Conservation (phyloP, 2,329 filamentous ascomycete genomes). For the Aspergillus sergii region DNA sequence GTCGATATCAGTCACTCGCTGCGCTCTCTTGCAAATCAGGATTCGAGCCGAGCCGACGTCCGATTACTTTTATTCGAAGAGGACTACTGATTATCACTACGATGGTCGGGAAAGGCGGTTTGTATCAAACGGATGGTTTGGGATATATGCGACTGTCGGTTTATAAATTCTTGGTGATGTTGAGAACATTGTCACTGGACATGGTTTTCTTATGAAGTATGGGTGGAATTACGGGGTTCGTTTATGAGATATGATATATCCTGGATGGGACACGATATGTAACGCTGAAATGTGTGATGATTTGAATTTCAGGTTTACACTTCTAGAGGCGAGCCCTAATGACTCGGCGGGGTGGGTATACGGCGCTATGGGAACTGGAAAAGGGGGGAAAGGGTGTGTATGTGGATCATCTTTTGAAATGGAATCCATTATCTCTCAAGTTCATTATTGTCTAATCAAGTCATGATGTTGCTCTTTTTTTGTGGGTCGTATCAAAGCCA, state of each 20-base stretch:
- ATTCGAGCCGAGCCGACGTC: background rate
- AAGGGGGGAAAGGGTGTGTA: background rate
- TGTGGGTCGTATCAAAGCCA: background rate
- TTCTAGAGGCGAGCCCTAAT: background rate
- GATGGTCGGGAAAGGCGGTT: background rate
- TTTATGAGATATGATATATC: background rate
- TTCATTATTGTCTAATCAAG: slow-evolving; percentile 1
- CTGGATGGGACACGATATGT: background rate
- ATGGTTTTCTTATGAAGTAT: background rate
- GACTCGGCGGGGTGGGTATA: background rate
- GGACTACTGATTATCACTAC: no score
- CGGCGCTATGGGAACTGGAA: background rate
- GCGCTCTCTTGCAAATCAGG: background rate
- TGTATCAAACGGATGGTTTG: background rate
- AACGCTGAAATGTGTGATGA: background rate
- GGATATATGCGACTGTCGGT: background rate
- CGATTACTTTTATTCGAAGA: background rate
- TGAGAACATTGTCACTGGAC: background rate
- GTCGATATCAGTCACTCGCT: slow-evolving; percentile 1
- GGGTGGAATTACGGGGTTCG: background rate
- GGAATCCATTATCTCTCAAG: background rate
- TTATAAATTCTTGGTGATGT: background rate
- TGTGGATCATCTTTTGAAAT: background rate
- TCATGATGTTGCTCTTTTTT: background rate
- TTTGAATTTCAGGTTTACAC: background rate